Conservation (phyloP, 257 asterid species). For the Apocynum venetum region DNA sequence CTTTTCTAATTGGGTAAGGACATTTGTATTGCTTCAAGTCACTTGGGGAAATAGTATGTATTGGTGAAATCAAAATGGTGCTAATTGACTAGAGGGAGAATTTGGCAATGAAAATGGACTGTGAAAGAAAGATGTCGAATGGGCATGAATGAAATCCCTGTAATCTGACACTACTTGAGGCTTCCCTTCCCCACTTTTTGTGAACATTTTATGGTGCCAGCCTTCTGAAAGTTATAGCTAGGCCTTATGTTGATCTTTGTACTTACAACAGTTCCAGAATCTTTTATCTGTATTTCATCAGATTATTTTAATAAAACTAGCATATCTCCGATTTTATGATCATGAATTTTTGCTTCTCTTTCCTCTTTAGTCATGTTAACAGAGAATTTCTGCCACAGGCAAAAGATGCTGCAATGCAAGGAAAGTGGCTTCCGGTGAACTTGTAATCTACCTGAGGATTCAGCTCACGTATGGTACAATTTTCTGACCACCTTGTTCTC, state of each 20-base stretch:
- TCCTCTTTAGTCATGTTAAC: not conserved
- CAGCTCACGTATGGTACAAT: conserved; percentile 89
- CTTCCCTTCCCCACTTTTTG: not conserved
- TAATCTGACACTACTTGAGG: too few relatives aligned
- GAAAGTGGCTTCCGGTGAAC: conserved; percentile 90
- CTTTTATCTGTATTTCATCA: not conserved
- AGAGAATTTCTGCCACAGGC: conserved; percentile 47
- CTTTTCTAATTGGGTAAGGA: too few relatives aligned
- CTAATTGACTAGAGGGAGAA: too few relatives aligned
- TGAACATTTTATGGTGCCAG: not conserved
- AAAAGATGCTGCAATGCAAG: conserved; percentile 69
- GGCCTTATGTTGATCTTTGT: not conserved
- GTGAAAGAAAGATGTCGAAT: too few relatives aligned
- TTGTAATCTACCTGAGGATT: conserved; percentile 89
- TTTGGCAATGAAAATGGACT: too few relatives aligned
- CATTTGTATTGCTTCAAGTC: too few relatives aligned
- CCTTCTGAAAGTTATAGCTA: not conserved
- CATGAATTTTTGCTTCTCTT: not conserved
- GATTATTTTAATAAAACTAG: not conserved
- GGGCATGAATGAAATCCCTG: too few relatives aligned
- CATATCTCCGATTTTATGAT: not conserved
- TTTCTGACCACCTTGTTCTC: conserved; percentile 11
- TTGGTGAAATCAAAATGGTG: too few relatives aligned
- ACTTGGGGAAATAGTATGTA: too few relatives aligned
- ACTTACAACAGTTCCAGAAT: not conserved